Evolutionary conservation across 108 stramenopile genomes (phyloP).

Genomic region (Cyclotella atomus): DNA sequence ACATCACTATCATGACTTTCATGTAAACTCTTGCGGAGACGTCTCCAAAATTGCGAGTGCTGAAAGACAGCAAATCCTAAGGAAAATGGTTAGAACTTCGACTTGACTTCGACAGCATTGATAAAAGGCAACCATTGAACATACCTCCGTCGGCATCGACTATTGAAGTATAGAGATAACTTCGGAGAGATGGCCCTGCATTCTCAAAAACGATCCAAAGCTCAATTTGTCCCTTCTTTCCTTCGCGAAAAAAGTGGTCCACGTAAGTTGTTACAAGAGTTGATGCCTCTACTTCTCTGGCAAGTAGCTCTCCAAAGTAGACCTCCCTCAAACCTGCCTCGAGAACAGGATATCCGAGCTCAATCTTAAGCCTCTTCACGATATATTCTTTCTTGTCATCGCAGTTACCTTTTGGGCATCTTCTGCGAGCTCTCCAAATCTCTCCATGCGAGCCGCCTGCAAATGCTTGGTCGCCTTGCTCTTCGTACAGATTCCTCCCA

Average conservation of each 20-base stretch:
- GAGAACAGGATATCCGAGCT: constrained; percentile 62
- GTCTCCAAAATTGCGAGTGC: constrained; percentile 75
- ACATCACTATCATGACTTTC: not conserved
- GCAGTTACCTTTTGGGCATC: constrained; percentile 53
- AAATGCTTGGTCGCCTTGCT: constrained; percentile 60
- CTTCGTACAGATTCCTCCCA: constrained; percentile 52
- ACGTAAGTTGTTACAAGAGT: constrained; percentile 72
- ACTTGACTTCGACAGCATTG: not conserved
- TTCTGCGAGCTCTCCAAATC: constrained; percentile 72
- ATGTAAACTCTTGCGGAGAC: constrained; percentile 54
- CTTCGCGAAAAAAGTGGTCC: constrained; percentile 81
- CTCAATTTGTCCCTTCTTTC: constrained; percentile 50
- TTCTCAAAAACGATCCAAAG: constrained; percentile 87
- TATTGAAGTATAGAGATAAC: constrained; percentile 69
- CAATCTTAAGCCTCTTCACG: constrained; percentile 71
- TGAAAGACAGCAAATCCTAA: constrained; percentile 68
- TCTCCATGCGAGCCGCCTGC: constrained; percentile 87
- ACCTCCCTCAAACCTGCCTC: constrained; percentile 87
- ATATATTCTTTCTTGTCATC: constrained; percentile 68
- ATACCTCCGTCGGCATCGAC: constrained; percentile 38
- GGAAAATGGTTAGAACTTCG: not conserved
- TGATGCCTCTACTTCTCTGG: constrained; percentile 37
- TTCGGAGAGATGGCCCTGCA: constrained; percentile 76
- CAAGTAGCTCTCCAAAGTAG: constrained; percentile 75
- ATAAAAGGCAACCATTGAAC: not conserved